Percentiles rank a stretch among this genome's conserved stretches.
phyloP scores from a whole-genome alignment of 108 stramenopile species.

The Stephanodiscus triporus region DNA sequence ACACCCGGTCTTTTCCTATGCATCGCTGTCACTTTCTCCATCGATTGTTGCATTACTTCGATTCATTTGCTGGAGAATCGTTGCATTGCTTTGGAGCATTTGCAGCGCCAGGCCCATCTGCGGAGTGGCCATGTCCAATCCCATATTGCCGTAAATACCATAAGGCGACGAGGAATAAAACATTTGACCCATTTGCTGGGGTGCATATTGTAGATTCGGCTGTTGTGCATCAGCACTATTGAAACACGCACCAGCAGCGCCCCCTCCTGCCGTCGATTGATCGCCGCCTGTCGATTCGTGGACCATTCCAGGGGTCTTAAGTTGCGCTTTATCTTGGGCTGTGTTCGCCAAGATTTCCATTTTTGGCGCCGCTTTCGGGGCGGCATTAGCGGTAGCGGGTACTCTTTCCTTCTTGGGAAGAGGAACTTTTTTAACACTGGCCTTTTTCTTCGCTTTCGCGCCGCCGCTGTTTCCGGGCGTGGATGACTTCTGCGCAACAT shows the following conservation, averaged over 20 bases:
- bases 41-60: slow-evolving; percentile 1
- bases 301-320: not conserved
- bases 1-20: not conserved
- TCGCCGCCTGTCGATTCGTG: not conserved
- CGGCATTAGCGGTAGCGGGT: not conserved
- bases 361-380: not conserved
- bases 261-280: not conserved
- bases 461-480: slow-evolving; percentile 7
- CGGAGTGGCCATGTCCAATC: slow-evolving; percentile 10
- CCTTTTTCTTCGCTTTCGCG: slow-evolving; percentile 23
- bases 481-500: slow-evolving; percentile 1
- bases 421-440: slow-evolving; percentile 2
- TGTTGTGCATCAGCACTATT: slow-evolving; percentile 5
- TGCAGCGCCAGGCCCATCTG: slow-evolving; percentile 14
- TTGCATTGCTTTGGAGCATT: not conserved
- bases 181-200: slow-evolving; percentile 4
- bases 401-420: not conserved
- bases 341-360: not conserved
- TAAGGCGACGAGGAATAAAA: slow-evolving; percentile 6
- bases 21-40: slow-evolving; percentile 5
- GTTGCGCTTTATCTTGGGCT: not conserved
- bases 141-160: slow-evolving; percentile 8
- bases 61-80: slow-evolving; percentile 7
- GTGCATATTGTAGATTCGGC: slow-evolving; percentile 1
- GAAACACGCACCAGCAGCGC: not conserved